Conservation (phyloP, 2,329 filamentous ascomycete genomes). For the Aureobasidium sp. region DNA sequence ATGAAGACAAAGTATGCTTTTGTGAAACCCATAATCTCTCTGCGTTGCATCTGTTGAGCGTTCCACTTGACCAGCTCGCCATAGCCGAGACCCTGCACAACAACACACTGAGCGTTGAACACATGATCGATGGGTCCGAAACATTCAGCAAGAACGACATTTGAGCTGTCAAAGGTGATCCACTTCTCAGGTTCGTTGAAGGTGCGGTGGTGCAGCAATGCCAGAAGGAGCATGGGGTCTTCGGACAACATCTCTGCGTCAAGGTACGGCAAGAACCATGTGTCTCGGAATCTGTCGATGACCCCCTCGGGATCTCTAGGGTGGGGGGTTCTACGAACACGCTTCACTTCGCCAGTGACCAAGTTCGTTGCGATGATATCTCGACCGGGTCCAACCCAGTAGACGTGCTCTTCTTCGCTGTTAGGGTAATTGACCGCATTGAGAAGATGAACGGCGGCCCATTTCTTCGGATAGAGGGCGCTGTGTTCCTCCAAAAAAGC, state of each 20-base stretch:
- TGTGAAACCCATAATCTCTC: conserved; percentile 17
- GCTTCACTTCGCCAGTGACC: neutral
- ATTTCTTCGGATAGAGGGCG: neutral
- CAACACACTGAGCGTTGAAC: conserved; percentile 17
- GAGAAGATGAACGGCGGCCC: neutral
- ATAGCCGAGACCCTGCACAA: conserved; percentile 12
- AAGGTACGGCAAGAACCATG: conserved; percentile 18
- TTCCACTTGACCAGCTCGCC: conserved; percentile 17
- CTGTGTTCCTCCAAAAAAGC: neutral
- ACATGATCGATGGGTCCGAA: conserved; percentile 1
- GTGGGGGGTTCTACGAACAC: neutral
- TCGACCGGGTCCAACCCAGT: neutral
- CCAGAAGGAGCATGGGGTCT: conserved; percentile 13
- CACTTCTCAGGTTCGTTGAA: conserved; percentile 11
- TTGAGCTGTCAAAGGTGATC: conserved; percentile 18
- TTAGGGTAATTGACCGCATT: neutral
- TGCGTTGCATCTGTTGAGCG: conserved; percentile 13
- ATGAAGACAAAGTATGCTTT: conserved; percentile 9
- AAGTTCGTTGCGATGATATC: neutral
- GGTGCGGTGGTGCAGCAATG: conserved; percentile 18
- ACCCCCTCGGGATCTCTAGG: neutral
- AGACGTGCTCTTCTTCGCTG: neutral
- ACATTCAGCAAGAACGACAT: conserved; percentile 12
- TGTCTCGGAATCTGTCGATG: neutral
- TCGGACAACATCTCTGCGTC: conserved; percentile 16